Conservation (phyloP, 2,329 filamentous ascomycete species). For the Penicillium sp. region DNA sequence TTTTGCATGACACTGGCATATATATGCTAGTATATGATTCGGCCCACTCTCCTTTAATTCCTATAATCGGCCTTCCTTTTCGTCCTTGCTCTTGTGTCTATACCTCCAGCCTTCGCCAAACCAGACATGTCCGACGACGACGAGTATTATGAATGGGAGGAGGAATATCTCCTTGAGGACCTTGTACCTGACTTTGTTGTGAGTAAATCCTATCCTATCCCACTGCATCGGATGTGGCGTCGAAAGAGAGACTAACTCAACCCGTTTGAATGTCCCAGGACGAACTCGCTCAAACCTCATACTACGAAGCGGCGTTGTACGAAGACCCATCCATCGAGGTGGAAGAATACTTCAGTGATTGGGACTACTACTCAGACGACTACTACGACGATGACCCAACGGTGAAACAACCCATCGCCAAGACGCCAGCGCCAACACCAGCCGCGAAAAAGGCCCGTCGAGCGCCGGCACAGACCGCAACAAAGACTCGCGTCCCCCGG, state of each 20-base stretch:
- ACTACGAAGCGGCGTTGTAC: conserved; percentile 44
- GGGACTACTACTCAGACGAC: conserved; percentile 52
- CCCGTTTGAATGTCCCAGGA: conserved; percentile 33
- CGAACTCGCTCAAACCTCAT: conserved; percentile 47
- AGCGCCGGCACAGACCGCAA: conserved; percentile 15
- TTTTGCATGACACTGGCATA: no score
- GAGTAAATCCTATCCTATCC: conserved; percentile 15
- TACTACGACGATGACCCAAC: conserved; percentile 50
- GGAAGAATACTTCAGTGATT: conserved; percentile 48
- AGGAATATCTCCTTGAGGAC: conserved; percentile 41
- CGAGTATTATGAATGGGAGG: conserved; percentile 42
- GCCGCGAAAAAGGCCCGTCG: conserved; percentile 19
- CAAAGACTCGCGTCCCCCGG: conserved; percentile 1
- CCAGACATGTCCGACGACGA: conserved; percentile 44
- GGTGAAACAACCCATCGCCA: conserved; percentile 26
- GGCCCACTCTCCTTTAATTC: neutral
- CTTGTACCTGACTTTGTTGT: conserved; percentile 41
- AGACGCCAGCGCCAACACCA: conserved; percentile 10
- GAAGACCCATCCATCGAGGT: conserved; percentile 46
- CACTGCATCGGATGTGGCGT: no score
- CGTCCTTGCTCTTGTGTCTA: neutral
- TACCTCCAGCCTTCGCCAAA: neutral
- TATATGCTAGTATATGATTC: neutral
- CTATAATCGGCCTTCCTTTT: neutral
- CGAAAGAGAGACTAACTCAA: conserved; percentile 10